These are phyloP conservation scores for Kluyveromyces sp. DNA, from an alignment of 1,139 yeast genomes.

Conservation along the genomic window DNA sequence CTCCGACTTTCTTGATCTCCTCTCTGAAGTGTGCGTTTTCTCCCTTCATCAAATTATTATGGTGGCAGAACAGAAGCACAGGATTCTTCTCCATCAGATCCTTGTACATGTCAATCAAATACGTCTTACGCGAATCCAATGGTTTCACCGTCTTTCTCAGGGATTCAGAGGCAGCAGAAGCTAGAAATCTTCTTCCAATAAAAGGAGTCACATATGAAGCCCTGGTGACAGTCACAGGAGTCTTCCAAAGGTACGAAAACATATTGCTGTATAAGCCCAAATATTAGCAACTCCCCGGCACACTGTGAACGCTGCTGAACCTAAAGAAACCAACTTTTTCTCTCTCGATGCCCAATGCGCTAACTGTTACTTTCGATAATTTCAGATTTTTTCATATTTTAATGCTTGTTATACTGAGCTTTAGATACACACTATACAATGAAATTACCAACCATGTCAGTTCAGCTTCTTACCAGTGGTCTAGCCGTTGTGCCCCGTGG, in stretches of 20 bases:
- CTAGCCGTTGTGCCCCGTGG: no score
- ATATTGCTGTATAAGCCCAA: neutral
- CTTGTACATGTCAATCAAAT: conserved; percentile 71
- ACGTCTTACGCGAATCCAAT: conserved; percentile 67
- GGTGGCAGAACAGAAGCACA: conserved; percentile 71
- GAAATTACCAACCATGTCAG: no score
- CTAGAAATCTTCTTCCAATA: neutral
- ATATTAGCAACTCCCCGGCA: neutral
- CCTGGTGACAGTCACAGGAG: neutral
- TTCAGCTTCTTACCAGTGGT: no score
- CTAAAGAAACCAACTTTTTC: no score
- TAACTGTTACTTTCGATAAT: no score
- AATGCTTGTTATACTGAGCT: neutral
- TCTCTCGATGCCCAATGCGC: no score
- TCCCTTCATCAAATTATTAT: conserved; percentile 64
- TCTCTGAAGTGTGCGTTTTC: conserved; percentile 62
- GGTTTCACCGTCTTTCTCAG: conserved; percentile 46
- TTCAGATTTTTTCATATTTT: neutral
- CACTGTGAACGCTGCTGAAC: no score
- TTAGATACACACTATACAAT: neutral
- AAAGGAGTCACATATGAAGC: neutral
- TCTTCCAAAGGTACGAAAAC: neutral
- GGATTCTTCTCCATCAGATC: conserved; percentile 60
- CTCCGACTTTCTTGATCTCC: conserved; percentile 59
- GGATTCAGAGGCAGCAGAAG: neutral